A percentile compares a stretch with the other conserved stretches of the same genome.
These are phyloP conservation scores for Crithidia expoeki DNA, from an alignment of 208 protist species.

Conservation along the genomic window DNA sequence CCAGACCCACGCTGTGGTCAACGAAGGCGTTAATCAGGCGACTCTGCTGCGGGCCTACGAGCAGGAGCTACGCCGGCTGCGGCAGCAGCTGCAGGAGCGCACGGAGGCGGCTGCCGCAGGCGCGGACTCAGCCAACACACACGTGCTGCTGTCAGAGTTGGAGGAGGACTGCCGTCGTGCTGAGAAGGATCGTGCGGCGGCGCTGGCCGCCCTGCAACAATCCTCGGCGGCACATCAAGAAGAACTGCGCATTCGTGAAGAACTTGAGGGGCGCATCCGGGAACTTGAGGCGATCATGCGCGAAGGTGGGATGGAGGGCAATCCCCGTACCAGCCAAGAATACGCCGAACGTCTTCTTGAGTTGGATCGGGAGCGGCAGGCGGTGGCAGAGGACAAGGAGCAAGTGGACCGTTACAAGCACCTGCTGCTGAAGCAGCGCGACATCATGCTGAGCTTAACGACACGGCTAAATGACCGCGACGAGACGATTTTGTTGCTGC, in stretches of 20 bases:
- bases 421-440: conserved; percentile 96
- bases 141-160: conserved; percentile 28
- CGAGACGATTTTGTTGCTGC: conserved; percentile 86
- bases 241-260: conserved; percentile 43
- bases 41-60: conserved; percentile 68
- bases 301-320: conserved; percentile 53
- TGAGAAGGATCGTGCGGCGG: conserved; percentile 55
- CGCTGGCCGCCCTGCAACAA: conserved; percentile 55
- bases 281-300: conserved; percentile 62
- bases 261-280: conserved; percentile 55
- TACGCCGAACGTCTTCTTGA: conserved; percentile 77
- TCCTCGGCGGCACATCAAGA: conserved; percentile 51
- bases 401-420: conserved; percentile 96
- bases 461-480: conserved; percentile 93
- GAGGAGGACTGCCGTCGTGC: conserved; percentile 44
- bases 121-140: conserved; percentile 10
- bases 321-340: conserved; percentile 53
- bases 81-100: conserved; percentile 48
- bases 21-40: conserved; percentile 66
- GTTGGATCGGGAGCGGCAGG: conserved; percentile 80
- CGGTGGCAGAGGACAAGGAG: conserved; percentile 89
- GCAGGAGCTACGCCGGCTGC: conserved; percentile 58
- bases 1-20: conserved; percentile 59
- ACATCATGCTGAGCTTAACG: conserved; percentile 96
- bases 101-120: conserved; percentile 26